Percentiles rank a stretch among this genome's conserved stretches.
phyloP scores from a whole-genome alignment of 352 stramenopile genomes.

The Globisporangium cylindrosporum region DNA sequence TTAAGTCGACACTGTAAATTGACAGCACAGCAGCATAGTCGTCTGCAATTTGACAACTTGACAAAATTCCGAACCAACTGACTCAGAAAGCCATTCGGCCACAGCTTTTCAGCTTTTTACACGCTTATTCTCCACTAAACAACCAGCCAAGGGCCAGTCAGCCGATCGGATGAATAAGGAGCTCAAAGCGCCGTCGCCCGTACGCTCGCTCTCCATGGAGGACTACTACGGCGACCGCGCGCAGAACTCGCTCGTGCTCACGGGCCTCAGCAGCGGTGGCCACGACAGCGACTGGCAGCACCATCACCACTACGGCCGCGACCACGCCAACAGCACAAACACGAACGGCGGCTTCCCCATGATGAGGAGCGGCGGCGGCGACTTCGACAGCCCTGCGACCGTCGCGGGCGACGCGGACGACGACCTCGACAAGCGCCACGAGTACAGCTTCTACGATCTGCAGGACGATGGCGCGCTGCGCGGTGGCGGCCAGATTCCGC shows the following conservation, averaged over 20 bases:
- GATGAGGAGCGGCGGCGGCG: not conserved
- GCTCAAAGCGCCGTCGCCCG: not conserved
- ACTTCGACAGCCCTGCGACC: slow-evolving; percentile 7
- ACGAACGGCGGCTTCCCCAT: not conserved
- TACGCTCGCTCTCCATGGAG: slow-evolving; percentile 6
- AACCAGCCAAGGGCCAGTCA: too few species aligned
- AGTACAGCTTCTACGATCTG: slow-evolving; percentile 63
- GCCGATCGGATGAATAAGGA: too few species aligned
- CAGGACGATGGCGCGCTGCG: slow-evolving; percentile 64
- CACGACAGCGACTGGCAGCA: not conserved
- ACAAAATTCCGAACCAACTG: not conserved
- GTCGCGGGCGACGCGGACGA: slow-evolving; percentile 2
- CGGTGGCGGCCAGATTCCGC: slow-evolving; percentile 40
- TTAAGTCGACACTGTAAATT: too few species aligned
- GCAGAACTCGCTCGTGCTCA: not conserved
- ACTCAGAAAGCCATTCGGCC: not conserved
- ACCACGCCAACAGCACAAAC: not conserved
- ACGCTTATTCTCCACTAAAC: not conserved
- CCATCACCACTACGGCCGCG: not conserved
- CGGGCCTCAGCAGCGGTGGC: not conserved
- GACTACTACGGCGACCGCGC: not conserved
- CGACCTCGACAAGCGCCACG: slow-evolving; percentile 14
- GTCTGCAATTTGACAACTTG: not conserved
- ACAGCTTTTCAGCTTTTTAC: not conserved
- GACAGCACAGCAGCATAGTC: too few species aligned